A percentile compares a stretch with the other conserved stretches of the same genome.
Evolutionary conservation across 768 basidiomycete species (phyloP).

Genomic region (Psilocybe cubensis): DNA sequence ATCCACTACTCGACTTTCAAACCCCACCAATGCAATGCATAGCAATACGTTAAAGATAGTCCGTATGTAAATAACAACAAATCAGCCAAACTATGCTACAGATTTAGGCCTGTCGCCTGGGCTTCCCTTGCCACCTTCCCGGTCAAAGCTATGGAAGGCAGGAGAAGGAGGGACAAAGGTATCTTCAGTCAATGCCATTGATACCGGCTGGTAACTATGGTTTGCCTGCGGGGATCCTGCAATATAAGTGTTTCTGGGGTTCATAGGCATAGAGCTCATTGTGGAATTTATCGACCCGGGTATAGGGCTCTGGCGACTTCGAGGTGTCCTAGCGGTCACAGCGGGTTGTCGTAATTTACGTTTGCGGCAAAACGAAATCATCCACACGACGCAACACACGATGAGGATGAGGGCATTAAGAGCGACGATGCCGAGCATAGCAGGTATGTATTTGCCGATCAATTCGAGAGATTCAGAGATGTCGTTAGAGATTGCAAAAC

Average conservation of each 20-base stretch:
- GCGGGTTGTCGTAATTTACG: slow-evolving; percentile 28
- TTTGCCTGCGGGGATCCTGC: slow-evolving; percentile 28
- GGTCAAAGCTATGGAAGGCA: slow-evolving; percentile 50
- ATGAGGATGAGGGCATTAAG: slow-evolving; percentile 77
- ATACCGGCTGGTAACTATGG: slow-evolving; percentile 75
- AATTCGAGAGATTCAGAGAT: slow-evolving; percentile 61
- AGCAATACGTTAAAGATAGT: slow-evolving; percentile 16
- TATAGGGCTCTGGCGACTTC: slow-evolving; percentile 34
- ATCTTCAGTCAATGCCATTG: slow-evolving; percentile 63
- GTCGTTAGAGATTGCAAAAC: slow-evolving; percentile 61
- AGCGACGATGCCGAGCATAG: slow-evolving; percentile 74
- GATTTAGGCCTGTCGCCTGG: slow-evolving; percentile 49
- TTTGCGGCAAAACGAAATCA: slow-evolving; percentile 57
- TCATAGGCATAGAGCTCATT: slow-evolving; percentile 56
- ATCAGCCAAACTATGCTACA: slow-evolving; percentile 32
- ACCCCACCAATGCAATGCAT: slow-evolving; percentile 12
- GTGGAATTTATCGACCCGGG: slow-evolving; percentile 29
- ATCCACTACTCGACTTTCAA: slow-evolving; percentile 8
- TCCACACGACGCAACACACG: slow-evolving; percentile 55
- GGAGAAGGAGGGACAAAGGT: slow-evolving; percentile 65
- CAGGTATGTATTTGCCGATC: slow-evolving; percentile 69
- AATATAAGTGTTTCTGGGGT: slow-evolving; percentile 45
- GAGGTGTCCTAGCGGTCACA: slow-evolving; percentile 26
- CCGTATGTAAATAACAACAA: slow-evolving; percentile 9
- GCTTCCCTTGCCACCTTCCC: slow-evolving; percentile 25